phyloP scores from a whole-genome alignment of 805 yeast genomes.

The Kodamaea fukazawae region DNA sequence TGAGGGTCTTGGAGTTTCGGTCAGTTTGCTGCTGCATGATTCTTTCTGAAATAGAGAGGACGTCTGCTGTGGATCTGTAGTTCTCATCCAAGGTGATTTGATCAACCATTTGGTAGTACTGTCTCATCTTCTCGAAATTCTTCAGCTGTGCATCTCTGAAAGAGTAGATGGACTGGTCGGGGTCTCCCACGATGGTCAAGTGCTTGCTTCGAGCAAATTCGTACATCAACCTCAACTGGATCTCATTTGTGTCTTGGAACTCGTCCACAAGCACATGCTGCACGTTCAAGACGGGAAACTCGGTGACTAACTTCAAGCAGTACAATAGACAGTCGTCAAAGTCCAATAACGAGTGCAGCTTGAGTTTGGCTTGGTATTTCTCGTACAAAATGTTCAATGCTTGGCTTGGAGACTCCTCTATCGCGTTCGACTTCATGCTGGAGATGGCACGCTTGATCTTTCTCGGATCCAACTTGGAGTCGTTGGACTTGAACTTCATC shows the following conservation, averaged over 20 bases:
- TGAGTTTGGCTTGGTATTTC: conserved; percentile 51
- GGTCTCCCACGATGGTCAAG: conserved; percentile 91
- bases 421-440: conserved; percentile 52
- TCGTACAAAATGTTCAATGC: conserved; percentile 39
- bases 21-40: conserved; percentile 61
- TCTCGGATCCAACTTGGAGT: conserved; percentile 1
- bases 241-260: conserved; percentile 84
- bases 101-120: conserved; percentile 30
- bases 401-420: conserved; percentile 30
- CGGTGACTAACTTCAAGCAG: conserved; percentile 48
- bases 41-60: conserved; percentile 60
- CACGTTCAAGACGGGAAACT: conserved; percentile 47
- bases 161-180: conserved; percentile 91
- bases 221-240: conserved; percentile 70
- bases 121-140: conserved; percentile 60
- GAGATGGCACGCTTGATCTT: conserved; percentile 49
- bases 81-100: conserved; percentile 58
- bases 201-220: conserved; percentile 46
- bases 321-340: conserved; percentile 78
- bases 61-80: conserved; percentile 74
- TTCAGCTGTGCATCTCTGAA: conserved; percentile 76
- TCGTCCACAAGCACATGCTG: conserved; percentile 87
- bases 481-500: not conserved
- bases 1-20: conserved; percentile 42
- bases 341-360: conserved; percentile 51